These are phyloP conservation scores for Hirschioporus abietinus DNA, from an alignment of 768 basidiomycete genomes.

Conservation along the genomic window DNA sequence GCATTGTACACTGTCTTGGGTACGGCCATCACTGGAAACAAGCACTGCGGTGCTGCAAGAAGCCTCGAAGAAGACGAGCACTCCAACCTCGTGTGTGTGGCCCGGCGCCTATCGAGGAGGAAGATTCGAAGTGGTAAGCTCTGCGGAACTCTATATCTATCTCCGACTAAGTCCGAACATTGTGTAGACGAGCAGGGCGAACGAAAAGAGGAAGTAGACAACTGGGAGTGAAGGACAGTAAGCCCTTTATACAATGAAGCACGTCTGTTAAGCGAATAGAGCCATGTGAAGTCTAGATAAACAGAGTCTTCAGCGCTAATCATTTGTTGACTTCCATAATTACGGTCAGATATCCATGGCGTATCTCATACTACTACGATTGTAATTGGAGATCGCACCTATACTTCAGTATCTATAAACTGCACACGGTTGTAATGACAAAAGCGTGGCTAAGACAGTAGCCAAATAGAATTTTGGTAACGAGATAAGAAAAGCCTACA, in stretches of 20 bases:
- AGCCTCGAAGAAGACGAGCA: background rate
- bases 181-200: background rate
- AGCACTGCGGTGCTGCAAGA: background rate
- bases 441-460: background rate
- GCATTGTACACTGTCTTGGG: background rate
- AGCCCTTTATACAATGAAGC: background rate
- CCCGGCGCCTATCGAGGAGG: no score
- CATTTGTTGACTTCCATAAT: background rate
- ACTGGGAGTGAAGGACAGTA: background rate
- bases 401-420: no score
- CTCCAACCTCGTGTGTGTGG: background rate
- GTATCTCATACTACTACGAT: no score
- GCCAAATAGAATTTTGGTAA: background rate
- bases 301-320: background rate
- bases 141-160: no score
- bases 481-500: background rate
- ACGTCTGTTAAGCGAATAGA: background rate
- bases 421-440: no score
- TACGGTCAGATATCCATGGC: background rate
- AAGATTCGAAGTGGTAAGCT: no score
- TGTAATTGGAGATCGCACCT: no score
- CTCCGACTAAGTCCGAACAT: no score
- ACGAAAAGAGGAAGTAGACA: background rate
- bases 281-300: background rate
- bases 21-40: background rate